A percentile compares a stretch with the other conserved stretches of the same genome.
Evolutionary conservation across 164 flowering plant genomes (phyloP).

Genomic region (Echeveria elegans): DNA sequence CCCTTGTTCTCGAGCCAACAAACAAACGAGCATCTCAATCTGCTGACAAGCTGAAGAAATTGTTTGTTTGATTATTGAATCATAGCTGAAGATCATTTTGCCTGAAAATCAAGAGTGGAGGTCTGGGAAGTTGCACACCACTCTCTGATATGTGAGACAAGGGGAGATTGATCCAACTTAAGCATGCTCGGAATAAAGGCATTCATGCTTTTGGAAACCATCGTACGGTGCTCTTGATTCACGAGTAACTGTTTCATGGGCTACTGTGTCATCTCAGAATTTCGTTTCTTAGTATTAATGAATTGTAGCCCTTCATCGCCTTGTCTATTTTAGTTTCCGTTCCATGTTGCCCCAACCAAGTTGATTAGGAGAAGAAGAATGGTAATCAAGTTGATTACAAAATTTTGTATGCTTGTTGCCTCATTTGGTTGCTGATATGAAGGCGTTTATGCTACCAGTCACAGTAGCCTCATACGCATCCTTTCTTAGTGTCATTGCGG

Average conservation of each 20-base stretch:
- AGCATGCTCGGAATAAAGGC: not conserved
- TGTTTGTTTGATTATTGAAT: constrained; percentile 35
- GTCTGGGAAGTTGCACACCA: not conserved
- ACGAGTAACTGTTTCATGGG: not conserved
- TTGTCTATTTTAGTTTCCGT: not conserved
- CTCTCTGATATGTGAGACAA: not conserved
- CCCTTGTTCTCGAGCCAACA: constrained; percentile 89
- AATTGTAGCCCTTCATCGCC: not conserved
- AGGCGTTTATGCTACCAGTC: too few relatives aligned
- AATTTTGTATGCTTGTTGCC: not conserved
- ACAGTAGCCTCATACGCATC: too few relatives aligned
- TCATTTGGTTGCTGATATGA: too few relatives aligned
- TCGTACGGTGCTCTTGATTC: not conserved
- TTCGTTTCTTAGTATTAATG: not conserved
- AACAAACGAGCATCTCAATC: constrained; percentile 73
- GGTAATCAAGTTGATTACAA: not conserved
- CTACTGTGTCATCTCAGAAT: not conserved
- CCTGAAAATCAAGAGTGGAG: not conserved
- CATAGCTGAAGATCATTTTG: not conserved
- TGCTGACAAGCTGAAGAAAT: constrained; percentile 56
- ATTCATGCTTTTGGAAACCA: not conserved
- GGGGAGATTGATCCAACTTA: not conserved
- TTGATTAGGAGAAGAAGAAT: not conserved
- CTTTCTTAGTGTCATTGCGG: too few relatives aligned
- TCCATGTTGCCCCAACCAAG: not conserved